Conservation (phyloP, 805 yeast genomes). For the Lachancea kluyveri region DNA sequence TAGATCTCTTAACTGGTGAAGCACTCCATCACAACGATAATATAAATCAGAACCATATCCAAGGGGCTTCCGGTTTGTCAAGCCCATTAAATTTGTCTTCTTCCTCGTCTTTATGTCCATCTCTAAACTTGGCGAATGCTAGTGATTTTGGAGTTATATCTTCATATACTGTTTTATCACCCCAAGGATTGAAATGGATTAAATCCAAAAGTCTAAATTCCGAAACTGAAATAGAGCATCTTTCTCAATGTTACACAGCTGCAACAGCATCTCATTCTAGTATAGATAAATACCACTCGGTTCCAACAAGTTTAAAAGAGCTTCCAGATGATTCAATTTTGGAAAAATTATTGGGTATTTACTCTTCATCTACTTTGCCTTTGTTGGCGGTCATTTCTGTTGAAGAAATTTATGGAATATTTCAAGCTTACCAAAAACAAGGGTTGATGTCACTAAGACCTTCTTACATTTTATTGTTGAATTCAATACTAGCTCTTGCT, state of each 20-base stretch:
- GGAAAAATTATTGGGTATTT: conserved; percentile 2
- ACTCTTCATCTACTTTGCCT: conserved; percentile 1
- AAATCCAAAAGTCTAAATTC: conserved; percentile 4
- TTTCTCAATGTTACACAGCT: conserved; percentile 3
- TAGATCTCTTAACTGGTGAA: too few relatives aligned
- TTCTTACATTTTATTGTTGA: conserved; percentile 1
- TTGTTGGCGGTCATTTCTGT: conserved; percentile 1
- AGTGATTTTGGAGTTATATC: conserved; percentile 6
- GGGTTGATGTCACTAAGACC: conserved; percentile 1
- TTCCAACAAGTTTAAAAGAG: conserved; percentile 2
- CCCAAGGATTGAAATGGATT: conserved; percentile 5
- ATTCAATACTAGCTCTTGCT: conserved; percentile 4
- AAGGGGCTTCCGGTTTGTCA: too few relatives aligned
- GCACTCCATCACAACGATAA: too few relatives aligned
- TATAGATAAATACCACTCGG: background rate
- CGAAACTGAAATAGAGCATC: conserved; percentile 2
- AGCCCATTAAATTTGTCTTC: too few relatives aligned
- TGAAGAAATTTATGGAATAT: background rate
- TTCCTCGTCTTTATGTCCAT: too few relatives aligned
- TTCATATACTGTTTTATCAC: conserved; percentile 4
- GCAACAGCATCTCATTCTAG: too few relatives aligned
- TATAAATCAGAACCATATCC: too few relatives aligned
- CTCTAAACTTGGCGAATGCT: background rate
- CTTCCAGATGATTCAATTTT: conserved; percentile 2
- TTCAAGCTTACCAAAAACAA: background rate